Base-by-base conservation (phyloP, 164 flowering plant genomes). In the Litsea cubeba region DNA sequence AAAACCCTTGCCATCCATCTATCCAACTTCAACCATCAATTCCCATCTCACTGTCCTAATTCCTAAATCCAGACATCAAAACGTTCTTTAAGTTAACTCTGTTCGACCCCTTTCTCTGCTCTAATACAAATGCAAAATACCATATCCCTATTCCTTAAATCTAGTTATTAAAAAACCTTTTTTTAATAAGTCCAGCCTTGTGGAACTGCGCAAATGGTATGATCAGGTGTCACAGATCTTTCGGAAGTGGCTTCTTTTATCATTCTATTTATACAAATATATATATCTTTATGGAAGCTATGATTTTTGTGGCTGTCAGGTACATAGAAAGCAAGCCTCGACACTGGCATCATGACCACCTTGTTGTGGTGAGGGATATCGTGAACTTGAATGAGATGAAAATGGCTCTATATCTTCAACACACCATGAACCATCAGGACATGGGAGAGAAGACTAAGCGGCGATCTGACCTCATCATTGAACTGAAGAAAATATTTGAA, bases 391-490 rank as follows among this genome's bases (percentile, higher is more conserved):
- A 94, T 88, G 87, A 87, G 84, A 84, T 94, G 89, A 83, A 82
- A 62, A 87, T 94, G 88, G 95, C 60, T 64, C 87, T 94, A 0
- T 86, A 73, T 73, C 83, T 90, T 14, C 82, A 71, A 62, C 98
- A 94, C 78, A 94, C 97, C 18, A 90, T 91, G 46, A 94, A 90
- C 81, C 86, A 89, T 71, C 97, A 94, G 73, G 85, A 91, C 78
- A 69, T 75, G 40, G 88, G 76, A 30, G 97, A 92, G 68, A 90
- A 78, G 83, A 81, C 70, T 54, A 83, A 70, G 74, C 79, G 97
- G 5, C 85, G 88, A 78, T 86, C 96, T 7, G 92, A 90, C 23
- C 85, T 94, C 0, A 74, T 90, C 26, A 32, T 87, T 17, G 88
- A 90, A 79, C 76, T 92, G 74, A 90, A 90, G 87, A 88, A 84